Evolutionary conservation across 768 basidiomycete genomes (phyloP).

Genomic region (Paxillus involutus): DNA sequence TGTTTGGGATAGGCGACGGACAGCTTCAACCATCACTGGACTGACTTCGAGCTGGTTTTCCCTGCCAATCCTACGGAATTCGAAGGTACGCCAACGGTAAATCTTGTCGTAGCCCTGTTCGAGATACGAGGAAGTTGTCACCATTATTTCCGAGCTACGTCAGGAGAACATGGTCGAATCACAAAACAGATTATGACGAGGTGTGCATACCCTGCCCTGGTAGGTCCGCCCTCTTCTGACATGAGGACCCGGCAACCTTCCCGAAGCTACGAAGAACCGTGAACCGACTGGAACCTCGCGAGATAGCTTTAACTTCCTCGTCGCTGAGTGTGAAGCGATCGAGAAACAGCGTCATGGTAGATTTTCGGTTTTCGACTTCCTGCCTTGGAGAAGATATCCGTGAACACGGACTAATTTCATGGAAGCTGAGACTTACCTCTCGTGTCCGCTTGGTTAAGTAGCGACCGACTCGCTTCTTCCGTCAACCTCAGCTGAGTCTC

Average conservation of each 20-base stretch:
- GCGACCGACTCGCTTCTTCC: constrained; percentile 69
- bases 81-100: constrained; percentile 79
- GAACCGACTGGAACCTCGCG: constrained; percentile 74
- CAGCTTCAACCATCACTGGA: constrained; percentile 64
- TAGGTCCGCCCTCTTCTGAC: constrained; percentile 79
- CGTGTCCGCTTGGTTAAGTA: constrained; percentile 82
- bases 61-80: constrained; percentile 77
- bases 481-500: constrained; percentile 73
- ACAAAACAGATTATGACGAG: neutral
- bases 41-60: constrained; percentile 74
- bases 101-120: constrained; percentile 92
- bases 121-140: constrained; percentile 73
- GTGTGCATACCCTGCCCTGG: constrained; percentile 65
- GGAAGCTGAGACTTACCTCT: constrained; percentile 50
- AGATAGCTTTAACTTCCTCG: constrained; percentile 72
- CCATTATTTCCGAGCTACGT: constrained; percentile 83
- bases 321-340: constrained; percentile 80
- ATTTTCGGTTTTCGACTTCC: constrained; percentile 66
- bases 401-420: neutral
- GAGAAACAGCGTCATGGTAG: constrained; percentile 79
- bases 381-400: constrained; percentile 42
- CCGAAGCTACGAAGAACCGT: constrained; percentile 80
- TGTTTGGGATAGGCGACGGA: constrained; percentile 70
- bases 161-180: neutral
- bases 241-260: constrained; percentile 85